Evolutionary conservation across 2,329 filamentous ascomycete species (phyloP).

Genomic region (Venturia oleaginea): DNA sequence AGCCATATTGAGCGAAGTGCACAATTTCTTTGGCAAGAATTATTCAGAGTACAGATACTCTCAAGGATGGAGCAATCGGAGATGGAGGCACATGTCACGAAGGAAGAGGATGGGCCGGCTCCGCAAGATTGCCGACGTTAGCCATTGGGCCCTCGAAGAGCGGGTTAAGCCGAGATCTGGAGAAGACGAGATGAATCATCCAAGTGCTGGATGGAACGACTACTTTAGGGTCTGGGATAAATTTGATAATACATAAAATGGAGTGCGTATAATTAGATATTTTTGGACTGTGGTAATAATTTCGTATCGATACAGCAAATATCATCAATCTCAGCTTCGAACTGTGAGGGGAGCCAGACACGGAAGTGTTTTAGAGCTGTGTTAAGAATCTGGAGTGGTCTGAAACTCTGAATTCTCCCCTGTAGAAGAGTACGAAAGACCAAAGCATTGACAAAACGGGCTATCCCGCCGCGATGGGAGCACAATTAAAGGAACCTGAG

Average conservation of each 20-base stretch:
- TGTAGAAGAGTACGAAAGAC: not conserved
- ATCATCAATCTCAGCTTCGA: not conserved
- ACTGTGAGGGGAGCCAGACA: not conserved
- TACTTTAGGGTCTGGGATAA: not conserved
- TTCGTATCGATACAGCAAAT: no score
- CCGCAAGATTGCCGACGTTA: not conserved
- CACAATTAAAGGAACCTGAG: not conserved
- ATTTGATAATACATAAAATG: not conserved
- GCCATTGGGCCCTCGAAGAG: not conserved
- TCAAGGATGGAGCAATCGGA: not conserved
- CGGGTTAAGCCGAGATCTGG: not conserved
- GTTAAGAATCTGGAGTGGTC: not conserved
- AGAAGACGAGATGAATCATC: not conserved
- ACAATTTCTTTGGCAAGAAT: not conserved
- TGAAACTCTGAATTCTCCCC: no score
- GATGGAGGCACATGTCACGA: not conserved
- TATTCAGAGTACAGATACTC: not conserved
- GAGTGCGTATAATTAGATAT: not conserved
- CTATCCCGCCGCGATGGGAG: not conserved
- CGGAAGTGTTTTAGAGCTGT: not conserved
- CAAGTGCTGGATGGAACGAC: not conserved
- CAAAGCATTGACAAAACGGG: not conserved
- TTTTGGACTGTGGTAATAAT: no score
- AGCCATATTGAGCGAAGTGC: slow-evolving; percentile 27
- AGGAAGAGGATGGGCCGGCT: not conserved